Evolutionary conservation across 164 flowering plant genomes (phyloP), one percentile per base, ranked within the genome.

Genomic region (Berberis vulgaris): DNA sequence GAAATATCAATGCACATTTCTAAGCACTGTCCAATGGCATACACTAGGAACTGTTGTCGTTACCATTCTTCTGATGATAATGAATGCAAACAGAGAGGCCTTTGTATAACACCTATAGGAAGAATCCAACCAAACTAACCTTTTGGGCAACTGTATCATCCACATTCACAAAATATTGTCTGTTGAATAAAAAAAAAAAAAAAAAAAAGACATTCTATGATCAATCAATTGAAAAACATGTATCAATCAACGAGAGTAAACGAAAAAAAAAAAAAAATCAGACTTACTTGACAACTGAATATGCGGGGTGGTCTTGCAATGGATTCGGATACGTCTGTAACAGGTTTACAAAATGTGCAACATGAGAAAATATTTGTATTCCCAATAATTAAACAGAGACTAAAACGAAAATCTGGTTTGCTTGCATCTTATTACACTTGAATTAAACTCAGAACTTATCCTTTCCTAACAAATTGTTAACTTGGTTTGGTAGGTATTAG

Each of bases 141-240:
- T 83, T 84, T 77, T 84, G 82, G 2, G 89, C 75, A 65, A 94
- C 97, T 13, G 89, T 81, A 67, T 94, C 97, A 70, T 90, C 97
- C 5, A 46, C 71, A 74, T 93, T 69, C 26, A 93, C 98, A 71
- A 93, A 93, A 68, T 87, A 88, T 68, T 93, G 98, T 82, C 98
- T 93, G 91, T 26, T 26, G 26, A 26, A 49, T 7, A 26, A 65
- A 60, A 72, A 45, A 7, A 63, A 65, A 60, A 72, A 45, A 7
- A 63, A 61, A 58, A 46, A 8, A 53, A 42, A n/a, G 49, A 43
- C 12, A 1, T 5, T 4, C n/a, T 49, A 52, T 66, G 43, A 54
- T 53, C 52, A 13, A 11, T 12, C 5, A 54, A 41, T 38, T 7
- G 10, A 54, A 59, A 53, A 10, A 45, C 7, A 42, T 1, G 12